These are phyloP conservation scores for Straminergon stramineum DNA, from an alignment of 225 moss, liverwort and hornwort species.

Conservation along the genomic window DNA sequence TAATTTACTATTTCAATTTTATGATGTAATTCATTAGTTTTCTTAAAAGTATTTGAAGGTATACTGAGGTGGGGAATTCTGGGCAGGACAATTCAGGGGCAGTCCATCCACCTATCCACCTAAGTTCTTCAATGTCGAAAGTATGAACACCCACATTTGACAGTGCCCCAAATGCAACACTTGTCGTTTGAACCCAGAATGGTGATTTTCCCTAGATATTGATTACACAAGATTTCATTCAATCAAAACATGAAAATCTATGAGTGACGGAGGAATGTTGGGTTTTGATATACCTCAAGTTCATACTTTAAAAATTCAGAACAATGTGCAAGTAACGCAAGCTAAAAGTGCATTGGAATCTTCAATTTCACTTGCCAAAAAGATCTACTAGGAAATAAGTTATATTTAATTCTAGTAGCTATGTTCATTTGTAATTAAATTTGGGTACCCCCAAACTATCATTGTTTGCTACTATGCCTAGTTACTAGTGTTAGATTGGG, in stretches of 20 bases:
- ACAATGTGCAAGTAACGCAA: neutral
- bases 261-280: rapidly evolving
- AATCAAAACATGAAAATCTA: neutral
- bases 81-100: too few species aligned
- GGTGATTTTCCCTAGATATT: neutral
- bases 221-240: neutral
- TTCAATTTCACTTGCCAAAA: too few species aligned
- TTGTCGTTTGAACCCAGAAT: neutral
- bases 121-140: neutral
- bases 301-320: neutral
- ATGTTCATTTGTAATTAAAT: neutral
- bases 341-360: too few species aligned
- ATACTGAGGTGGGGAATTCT: too few species aligned
- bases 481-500: too few species aligned
- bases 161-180: neutral
- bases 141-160: neutral
- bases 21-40: too few species aligned
- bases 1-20: too few species aligned
- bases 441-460: too few species aligned
- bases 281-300: neutral
- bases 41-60: too few species aligned
- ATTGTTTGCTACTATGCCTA: too few species aligned
- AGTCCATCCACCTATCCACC: neutral
- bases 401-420: too few species aligned
- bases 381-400: too few species aligned